phyloP scores from a whole-genome alignment of 257 asterid species.

The Solanum bulbocastanum region DNA sequence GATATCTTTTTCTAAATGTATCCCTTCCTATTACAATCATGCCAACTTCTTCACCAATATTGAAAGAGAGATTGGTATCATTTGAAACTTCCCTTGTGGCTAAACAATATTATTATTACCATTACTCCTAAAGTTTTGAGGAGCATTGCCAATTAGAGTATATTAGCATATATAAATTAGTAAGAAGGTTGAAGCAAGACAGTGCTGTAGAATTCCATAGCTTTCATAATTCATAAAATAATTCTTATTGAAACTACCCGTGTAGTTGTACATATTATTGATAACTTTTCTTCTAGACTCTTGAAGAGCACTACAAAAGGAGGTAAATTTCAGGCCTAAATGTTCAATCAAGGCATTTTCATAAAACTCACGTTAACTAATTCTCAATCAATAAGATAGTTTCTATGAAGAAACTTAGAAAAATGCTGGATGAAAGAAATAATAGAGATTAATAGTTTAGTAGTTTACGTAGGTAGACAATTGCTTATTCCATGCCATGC shows the following conservation, averaged over 20 bases:
- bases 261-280: background rate
- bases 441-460: background rate
- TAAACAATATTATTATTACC: background rate
- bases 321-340: background rate
- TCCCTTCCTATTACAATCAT: background rate
- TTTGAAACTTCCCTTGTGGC: background rate
- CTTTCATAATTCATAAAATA: background rate
- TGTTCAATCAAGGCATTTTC: background rate
- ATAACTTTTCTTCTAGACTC: background rate
- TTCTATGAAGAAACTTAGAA: background rate
- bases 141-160: background rate
- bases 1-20: background rate
- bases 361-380: background rate
- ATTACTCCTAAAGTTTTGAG: background rate
- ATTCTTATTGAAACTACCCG: background rate
- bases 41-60: background rate
- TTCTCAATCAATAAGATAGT: background rate
- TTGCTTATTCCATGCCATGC: background rate
- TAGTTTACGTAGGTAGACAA: background rate
- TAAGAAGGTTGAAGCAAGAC: background rate
- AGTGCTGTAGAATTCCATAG: background rate
- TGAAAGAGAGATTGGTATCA: background rate
- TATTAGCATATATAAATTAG: background rate
- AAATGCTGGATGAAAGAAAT: background rate
- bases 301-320: background rate